phyloP scores from a whole-genome alignment of 2,329 filamentous ascomycete species.

The Exophiala mesophila region DNA sequence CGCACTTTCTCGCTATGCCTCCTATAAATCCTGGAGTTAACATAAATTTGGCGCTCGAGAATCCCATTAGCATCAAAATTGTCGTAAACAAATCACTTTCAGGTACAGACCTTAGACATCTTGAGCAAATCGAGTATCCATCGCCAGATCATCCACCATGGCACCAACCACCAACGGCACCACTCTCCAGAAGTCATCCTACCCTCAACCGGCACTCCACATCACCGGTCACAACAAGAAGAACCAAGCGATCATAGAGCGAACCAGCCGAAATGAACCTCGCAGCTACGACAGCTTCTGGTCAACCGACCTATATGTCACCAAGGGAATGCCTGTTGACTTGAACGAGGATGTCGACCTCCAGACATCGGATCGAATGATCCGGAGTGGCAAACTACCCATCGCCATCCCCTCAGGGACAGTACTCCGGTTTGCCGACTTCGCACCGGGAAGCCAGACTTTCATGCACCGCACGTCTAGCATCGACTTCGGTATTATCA shows the following conservation, averaged over 20 bases:
- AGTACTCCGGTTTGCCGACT: constrained; percentile 36
- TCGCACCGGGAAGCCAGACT: constrained; percentile 38
- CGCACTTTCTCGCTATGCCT: no score
- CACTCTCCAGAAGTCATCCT: neutral
- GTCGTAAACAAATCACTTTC: no score
- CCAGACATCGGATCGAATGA: neutral
- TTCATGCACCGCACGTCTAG: constrained; percentile 51
- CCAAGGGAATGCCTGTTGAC: neutral
- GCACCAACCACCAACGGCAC: constrained; percentile 2
- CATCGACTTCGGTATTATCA: constrained; percentile 50
- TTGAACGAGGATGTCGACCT: neutral
- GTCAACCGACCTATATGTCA: neutral
- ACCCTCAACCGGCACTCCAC: neutral
- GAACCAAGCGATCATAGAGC: neutral
- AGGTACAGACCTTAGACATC: no score
- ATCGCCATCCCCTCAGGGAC: neutral
- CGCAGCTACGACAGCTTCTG: neutral
- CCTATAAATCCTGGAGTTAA: no score
- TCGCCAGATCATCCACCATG: no score
- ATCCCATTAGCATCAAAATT: no score
- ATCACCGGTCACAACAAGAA: neutral
- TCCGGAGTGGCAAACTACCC: no score
- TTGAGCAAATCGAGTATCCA: no score
- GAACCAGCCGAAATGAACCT: neutral
- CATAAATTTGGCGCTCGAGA: no score